Base-by-base conservation (phyloP, 257 asterid species). In the Prunella vulgaris region DNA sequence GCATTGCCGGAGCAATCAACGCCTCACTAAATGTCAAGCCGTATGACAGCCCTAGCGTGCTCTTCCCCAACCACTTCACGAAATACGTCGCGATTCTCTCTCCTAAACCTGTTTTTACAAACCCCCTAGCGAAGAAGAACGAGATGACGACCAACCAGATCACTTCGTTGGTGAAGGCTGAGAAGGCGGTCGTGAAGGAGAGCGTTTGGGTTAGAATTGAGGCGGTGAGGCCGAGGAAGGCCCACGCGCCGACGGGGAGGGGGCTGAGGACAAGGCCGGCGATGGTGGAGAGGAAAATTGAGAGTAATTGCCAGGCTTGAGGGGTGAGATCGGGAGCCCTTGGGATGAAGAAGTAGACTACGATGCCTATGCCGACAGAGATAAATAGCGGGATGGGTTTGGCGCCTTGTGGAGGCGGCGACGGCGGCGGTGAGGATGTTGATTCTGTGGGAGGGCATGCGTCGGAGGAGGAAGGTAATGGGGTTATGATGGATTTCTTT, bases 1-100 rank as follows among this genome's bases (percentile, higher is more conserved):
- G 96, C 97, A 92, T 92, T 0, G 97, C 97, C 71, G 95, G 96
- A 40, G 97, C 90, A 76, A 91, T 87, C 86, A 92, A 70, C 4
- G 96, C 95, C 92, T 92, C 97, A 35, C 96, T 89, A 73, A 92
- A 65, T 8, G 96, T 79, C 83, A 91, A 66, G 8, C 97, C 97
- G 65, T 89, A 91, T 0, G 97, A 91, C 84, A 91, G 71, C 7
- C 97, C 96, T 15, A 92, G 81, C 1, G 97, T 92, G 57, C 97
- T 89, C 70, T 86, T 89, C 74, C 95, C 97, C 74, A 92, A 53
- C 95, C 90, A 89, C 56, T 84, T 92, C n/a, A 91, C 97, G 32
- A 92, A 92, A 60, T 87, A 89, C 0, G 86, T 92, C 1, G 96
- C 96, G 67, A 92, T 87, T 14, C 96, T 78, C 71, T 92, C 97